These are phyloP conservation scores for Aureobasidium uvarum DNA, from an alignment of 2,329 filamentous ascomycete genomes.

Conservation along the genomic window DNA sequence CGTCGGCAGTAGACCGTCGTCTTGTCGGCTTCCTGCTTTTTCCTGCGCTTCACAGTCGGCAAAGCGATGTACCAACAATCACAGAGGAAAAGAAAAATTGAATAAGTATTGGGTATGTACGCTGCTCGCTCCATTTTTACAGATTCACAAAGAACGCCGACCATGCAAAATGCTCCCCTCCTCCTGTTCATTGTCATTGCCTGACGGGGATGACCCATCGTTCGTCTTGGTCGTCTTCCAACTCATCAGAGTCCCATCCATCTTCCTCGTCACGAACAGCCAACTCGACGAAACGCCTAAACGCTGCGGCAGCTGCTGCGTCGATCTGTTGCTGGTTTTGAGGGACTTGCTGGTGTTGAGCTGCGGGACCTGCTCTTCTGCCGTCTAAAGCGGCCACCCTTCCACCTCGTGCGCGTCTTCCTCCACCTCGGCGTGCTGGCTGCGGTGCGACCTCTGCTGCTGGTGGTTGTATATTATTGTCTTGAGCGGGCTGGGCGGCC, in stretches of 20 bases:
- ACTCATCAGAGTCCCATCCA: slow-evolving; percentile 59
- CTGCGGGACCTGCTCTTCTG: not conserved
- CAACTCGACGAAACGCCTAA: slow-evolving; percentile 54
- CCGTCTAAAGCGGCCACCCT: slow-evolving; percentile 12
- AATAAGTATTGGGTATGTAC: slow-evolving; percentile 6
- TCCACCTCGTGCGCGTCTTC: slow-evolving; percentile 6
- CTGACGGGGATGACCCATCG: slow-evolving; percentile 17
- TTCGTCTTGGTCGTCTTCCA: slow-evolving; percentile 44
- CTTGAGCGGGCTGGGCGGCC: slow-evolving; percentile 1
- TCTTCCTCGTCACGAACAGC: slow-evolving; percentile 56
- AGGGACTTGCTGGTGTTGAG: slow-evolving; percentile 21
- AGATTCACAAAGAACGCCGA: not conserved
- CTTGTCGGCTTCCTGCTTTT: slow-evolving; percentile 86
- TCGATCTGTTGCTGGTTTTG: slow-evolving; percentile 29
- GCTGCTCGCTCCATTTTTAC: slow-evolving; percentile 11
- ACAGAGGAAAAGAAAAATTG: not conserved
- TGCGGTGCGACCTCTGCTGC: not conserved
- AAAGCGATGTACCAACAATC: no score
- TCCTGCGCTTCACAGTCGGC: slow-evolving; percentile 85
- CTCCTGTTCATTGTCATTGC: not conserved
- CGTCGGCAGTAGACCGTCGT: slow-evolving; percentile 90
- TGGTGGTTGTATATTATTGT: not conserved
- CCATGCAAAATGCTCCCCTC: slow-evolving; percentile 8
- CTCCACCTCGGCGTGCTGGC: not conserved
- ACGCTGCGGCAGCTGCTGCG: slow-evolving; percentile 33